Evolutionary conservation across 306 rosid genomes (phyloP), one percentile per base, ranked within the genome.

Genomic region (Erythrophleum fordii): DNA sequence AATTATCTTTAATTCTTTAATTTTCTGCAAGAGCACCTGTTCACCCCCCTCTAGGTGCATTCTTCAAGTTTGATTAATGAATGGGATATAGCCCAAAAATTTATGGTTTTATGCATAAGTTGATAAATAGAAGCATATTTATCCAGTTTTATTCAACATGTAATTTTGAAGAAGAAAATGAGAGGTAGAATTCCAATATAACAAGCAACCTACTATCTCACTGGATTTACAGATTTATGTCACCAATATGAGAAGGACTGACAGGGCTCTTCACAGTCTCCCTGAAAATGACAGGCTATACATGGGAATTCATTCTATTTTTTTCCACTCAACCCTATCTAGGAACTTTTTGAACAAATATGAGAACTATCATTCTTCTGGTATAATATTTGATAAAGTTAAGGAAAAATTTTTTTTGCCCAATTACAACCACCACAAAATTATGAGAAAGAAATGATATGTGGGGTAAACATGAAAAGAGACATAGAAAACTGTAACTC

Each of bases 81-180:
- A 77, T 39, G 51, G 23, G 76, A 44, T 5, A 77, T 42, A 77
- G 73, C 53, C 73, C 56, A 72, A 77, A 52, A 18, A 0, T 61
- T 14, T 11, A 10, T 53, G 46, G 8, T 5, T 77, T 49, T 28
- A 37, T 61, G 61, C 31, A 53, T 12, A 56, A 31, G 23, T 70
- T 46, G 37, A n/a, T 13, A 69, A 44, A 69, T 6, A 60, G 49
- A 82, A 25, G 7, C 76, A 69, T 26, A 22, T 41, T 3, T 28
- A 44, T 62, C 82, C 68, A 70, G 77, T 61, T 51, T 77, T 77
- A 37, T 39, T n/a, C 66, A 49, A 58, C 49, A 37, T 29, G 53
- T 35, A 48, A 45, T 14, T 18, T 48, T 34, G 56, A 16, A 80
- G 5, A 51, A 34, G 66, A 39, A 69, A 55, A 37, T 22, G 55